Percentiles rank a stretch among this genome's conserved stretches.
These are phyloP conservation scores for Carex cristatella DNA, from an alignment of 176 grass and related monocot species.

Conservation along the genomic window DNA sequence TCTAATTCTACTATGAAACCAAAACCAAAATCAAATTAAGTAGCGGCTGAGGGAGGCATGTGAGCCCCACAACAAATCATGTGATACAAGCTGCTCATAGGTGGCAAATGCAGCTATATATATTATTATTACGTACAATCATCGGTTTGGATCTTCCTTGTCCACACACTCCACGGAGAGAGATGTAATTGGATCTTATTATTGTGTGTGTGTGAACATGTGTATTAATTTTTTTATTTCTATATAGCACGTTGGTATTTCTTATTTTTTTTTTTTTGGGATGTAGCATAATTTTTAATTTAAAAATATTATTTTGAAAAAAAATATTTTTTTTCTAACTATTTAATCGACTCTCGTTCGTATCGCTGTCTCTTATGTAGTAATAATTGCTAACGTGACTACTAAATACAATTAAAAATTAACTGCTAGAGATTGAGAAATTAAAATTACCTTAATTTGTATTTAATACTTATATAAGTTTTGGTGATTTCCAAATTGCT, in stretches of 20 bases:
- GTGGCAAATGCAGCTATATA: background rate
- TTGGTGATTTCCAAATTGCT: background rate
- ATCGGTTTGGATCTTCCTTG: background rate
- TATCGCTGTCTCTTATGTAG: too few species aligned
- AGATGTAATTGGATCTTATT: background rate
- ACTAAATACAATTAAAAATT: too few species aligned
- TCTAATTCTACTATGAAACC: background rate
- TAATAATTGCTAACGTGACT: too few species aligned
- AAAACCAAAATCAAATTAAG: background rate
- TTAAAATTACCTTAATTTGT: too few species aligned
- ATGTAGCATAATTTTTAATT: too few species aligned
- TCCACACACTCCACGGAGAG: background rate
- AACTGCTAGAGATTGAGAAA: too few species aligned
- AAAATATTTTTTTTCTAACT: too few species aligned
- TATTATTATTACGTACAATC: background rate
- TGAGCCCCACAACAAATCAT: constrained; percentile 1
- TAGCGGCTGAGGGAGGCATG: background rate
- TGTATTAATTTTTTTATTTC: too few species aligned
- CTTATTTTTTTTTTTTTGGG: background rate
- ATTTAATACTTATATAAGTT: too few species aligned
- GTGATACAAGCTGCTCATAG: background rate
- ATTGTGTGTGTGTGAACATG: too few species aligned
- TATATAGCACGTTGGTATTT: background rate
- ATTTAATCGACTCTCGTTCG: too few species aligned
- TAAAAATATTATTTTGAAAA: too few species aligned